Evolutionary conservation across 2,329 filamentous ascomycete species (phyloP), one percentile per base, ranked within the genome.

Genomic region (Nemania bipapillata): DNA sequence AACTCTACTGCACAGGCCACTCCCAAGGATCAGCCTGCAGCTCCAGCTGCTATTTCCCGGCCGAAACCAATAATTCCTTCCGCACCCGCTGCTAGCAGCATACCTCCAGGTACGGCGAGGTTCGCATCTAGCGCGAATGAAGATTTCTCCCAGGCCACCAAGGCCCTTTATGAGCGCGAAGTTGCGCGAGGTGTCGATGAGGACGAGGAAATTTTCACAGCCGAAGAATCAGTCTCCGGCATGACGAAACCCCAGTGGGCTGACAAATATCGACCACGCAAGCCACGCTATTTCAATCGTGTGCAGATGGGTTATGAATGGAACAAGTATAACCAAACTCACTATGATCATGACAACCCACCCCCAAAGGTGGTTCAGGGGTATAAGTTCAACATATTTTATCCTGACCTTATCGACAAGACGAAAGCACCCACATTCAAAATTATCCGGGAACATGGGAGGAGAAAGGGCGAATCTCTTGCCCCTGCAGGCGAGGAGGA

Each of bases 291-390:
- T 82, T 99, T 99, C 86, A 98, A 98, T 79, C 91, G 96, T 47
- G 94, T 98, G 54, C 94, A 97, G 80, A 97, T 97, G 92, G 96
- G 96, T 61, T 99, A 98, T 80, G 96, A 99, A 80, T 99, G 96
- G 96, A 99, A 99, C 85, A 99, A 99, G 81, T 99, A 99, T 86
- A 99, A 99, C 78, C 96, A 99, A 82, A 99, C 96, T 12, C 96
- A 99, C 81, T 99, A 99, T 82, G 96, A 98, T 80, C 93, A 97
- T 80, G 95, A 98, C 78, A 97, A 98, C 77, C 96, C 96, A 1
- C 96, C 96, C 1, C 96, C 96, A 28, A 97, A 97, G 82, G 95
- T 99, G 6, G 96, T 99, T 11, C 96, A 99, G 80, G 96, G 96
- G 65, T 99, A 99, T 86, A 97, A 97, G 80, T 99, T 99, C 86